A percentile compares a stretch with the other conserved stretches of the same genome.
phyloP scores from a whole-genome alignment of 768 basidiomycete genomes.

The Infundibulicybe gibba region DNA sequence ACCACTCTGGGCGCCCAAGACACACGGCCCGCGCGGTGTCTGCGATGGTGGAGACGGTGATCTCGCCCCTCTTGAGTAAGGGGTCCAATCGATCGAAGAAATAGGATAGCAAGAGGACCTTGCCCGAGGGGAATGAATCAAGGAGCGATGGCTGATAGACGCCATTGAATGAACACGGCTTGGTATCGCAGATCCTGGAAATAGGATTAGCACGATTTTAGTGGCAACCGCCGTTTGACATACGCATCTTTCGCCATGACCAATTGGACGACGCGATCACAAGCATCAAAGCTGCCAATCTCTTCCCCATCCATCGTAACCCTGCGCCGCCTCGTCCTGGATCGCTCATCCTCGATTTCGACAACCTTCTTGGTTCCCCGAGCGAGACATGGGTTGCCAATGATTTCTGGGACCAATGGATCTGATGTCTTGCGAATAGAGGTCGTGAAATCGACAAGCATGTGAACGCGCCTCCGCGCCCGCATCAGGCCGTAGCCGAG shows the following conservation, averaged over 20 bases:
- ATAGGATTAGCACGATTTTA: neutral
- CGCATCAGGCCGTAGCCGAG: slow-evolving; percentile 95
- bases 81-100: slow-evolving; percentile 94
- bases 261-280: slow-evolving; percentile 77
- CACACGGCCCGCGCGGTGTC: slow-evolving; percentile 72
- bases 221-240: slow-evolving; percentile 25
- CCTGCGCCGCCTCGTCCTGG: slow-evolving; percentile 35
- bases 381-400: slow-evolving; percentile 84
- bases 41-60: slow-evolving; percentile 59
- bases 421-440: slow-evolving; percentile 29
- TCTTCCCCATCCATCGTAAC: slow-evolving; percentile 87
- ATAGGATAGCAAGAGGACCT: slow-evolving; percentile 91
- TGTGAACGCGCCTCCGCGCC: slow-evolving; percentile 81
- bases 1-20: no score
- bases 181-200: slow-evolving; percentile 75
- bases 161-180: slow-evolving; percentile 96
- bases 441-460: slow-evolving; percentile 84
- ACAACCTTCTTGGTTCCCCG: slow-evolving; percentile 60
- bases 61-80: slow-evolving; percentile 39
- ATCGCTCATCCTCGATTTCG: slow-evolving; percentile 50
- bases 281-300: slow-evolving; percentile 87
- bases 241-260: slow-evolving; percentile 95
- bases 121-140: slow-evolving; percentile 84
- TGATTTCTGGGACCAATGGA: slow-evolving; percentile 9
- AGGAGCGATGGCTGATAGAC: slow-evolving; percentile 94